These are phyloP conservation scores for Triangularia setosa DNA, from an alignment of 2,329 filamentous ascomycete genomes.

Conservation along the genomic window DNA sequence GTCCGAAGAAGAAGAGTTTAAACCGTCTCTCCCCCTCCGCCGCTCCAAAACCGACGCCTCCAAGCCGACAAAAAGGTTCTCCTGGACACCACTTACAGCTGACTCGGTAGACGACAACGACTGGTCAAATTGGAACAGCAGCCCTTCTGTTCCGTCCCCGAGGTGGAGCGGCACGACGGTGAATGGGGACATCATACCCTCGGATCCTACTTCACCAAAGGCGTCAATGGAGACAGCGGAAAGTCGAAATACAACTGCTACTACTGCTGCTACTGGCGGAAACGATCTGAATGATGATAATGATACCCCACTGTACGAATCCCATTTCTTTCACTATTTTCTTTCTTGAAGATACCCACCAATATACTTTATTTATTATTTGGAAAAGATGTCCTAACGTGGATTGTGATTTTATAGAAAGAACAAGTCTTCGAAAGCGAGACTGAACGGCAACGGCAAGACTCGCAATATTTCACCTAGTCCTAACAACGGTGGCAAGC, in stretches of 20 bases:
- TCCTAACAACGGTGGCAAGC: conserved; percentile 34
- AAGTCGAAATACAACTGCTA: too few species aligned
- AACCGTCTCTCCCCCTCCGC: conserved; percentile 22
- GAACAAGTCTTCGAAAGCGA: conserved; percentile 30
- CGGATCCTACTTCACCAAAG: conserved; percentile 32
- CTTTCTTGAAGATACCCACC: conserved; percentile 4
- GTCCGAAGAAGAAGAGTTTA: not conserved
- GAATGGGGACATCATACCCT: conserved; percentile 41
- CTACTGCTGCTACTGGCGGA: too few species aligned
- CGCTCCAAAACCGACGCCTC: conserved; percentile 32
- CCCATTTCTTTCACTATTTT: conserved; percentile 15
- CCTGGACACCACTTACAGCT: conserved; percentile 56
- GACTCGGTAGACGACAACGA: conserved; percentile 58
- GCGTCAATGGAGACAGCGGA: conserved; percentile 35
- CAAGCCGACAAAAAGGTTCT: conserved; percentile 52
- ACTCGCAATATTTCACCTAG: conserved; percentile 16
- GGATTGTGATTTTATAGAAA: conserved; percentile 8
- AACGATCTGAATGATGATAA: conserved; percentile 45
- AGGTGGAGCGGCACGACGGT: conserved; percentile 63
- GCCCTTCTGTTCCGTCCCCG: conserved; percentile 53
- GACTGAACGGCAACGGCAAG: not conserved
- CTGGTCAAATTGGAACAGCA: conserved; percentile 62
- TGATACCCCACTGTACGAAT: conserved; percentile 47
- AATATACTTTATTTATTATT: conserved; percentile 10
- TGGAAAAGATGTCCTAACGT: not conserved